phyloP scores from a whole-genome alignment of 495 filamentous ascomycete genomes.

The Annulohypoxylon moriforme region DNA sequence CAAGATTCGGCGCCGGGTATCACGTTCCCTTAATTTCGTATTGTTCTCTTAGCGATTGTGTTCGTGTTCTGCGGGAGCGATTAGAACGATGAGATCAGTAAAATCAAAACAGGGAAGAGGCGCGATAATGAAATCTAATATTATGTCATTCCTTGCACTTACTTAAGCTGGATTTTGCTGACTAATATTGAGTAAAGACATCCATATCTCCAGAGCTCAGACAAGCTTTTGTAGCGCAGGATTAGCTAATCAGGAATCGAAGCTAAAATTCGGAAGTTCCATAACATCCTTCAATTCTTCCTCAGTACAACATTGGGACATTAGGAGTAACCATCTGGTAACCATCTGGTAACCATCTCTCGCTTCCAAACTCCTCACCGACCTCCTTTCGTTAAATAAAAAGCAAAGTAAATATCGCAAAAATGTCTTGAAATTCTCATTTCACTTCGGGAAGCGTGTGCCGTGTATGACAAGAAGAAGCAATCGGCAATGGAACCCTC shows the following conservation, averaged over 20 bases:
- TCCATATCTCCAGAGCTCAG: background rate
- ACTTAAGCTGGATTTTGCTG: no score
- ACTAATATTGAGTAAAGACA: no score
- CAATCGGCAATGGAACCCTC: conserved; percentile 18
- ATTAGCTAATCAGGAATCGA: background rate
- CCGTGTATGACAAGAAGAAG: conserved; percentile 8
- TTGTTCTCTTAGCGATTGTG: background rate
- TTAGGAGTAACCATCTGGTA: no score
- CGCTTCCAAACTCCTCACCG: background rate
- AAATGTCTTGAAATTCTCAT: background rate
- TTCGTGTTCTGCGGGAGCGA: background rate
- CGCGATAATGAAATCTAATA: background rate
- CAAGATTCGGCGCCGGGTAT: background rate
- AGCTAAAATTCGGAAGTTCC: background rate
- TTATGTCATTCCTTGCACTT: background rate
- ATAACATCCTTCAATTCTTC: background rate
- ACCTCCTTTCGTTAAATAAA: background rate
- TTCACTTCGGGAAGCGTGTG: background rate
- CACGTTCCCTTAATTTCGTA: background rate
- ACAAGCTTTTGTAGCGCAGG: background rate
- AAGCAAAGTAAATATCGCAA: background rate
- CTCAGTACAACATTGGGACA: no score
- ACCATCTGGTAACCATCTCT: background rate
- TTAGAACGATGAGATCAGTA: background rate
- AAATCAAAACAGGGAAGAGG: background rate